phyloP scores from a whole-genome alignment of 306 rosid species.

The Inga leiocalycina region DNA sequence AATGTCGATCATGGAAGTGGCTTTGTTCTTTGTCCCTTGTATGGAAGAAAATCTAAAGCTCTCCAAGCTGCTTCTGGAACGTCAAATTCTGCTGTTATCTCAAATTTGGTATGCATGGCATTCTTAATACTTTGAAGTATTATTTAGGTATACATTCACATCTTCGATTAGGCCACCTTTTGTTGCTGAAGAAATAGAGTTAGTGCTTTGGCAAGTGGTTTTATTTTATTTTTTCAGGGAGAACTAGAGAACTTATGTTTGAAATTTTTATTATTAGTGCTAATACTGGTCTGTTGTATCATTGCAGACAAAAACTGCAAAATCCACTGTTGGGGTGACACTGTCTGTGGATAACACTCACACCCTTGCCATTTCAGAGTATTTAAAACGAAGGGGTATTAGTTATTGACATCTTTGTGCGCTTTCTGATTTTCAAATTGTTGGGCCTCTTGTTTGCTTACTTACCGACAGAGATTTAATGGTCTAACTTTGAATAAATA shows the following conservation, averaged over 20 bases:
- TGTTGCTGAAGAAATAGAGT: constrained; percentile 29
- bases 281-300: constrained; percentile 32
- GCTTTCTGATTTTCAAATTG: constrained; percentile 25
- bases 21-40: constrained; percentile 89
- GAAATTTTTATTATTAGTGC: constrained; percentile 18
- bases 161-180: constrained; percentile 30
- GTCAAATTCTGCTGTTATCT: constrained; percentile 71
- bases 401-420: constrained; percentile 28
- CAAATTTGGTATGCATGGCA: constrained; percentile 72
- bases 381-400: constrained; percentile 83
- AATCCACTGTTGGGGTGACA: constrained; percentile 80
- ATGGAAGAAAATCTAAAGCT: constrained; percentile 95
- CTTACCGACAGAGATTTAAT: constrained; percentile 16
- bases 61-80: constrained; percentile 94
- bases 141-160: constrained; percentile 17
- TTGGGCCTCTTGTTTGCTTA: not conserved
- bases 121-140: constrained; percentile 10
- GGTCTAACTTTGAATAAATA: constrained; percentile 27
- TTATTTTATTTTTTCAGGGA: constrained; percentile 18
- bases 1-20: constrained; percentile 78
- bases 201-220: constrained; percentile 22
- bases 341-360: constrained; percentile 87
- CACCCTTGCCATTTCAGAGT: constrained; percentile 68
- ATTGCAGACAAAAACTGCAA: constrained; percentile 92
- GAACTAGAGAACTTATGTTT: constrained; percentile 1